Conservation (phyloP, 1,139 yeast genomes). For the Yamadazyma conglobata region DNA sequence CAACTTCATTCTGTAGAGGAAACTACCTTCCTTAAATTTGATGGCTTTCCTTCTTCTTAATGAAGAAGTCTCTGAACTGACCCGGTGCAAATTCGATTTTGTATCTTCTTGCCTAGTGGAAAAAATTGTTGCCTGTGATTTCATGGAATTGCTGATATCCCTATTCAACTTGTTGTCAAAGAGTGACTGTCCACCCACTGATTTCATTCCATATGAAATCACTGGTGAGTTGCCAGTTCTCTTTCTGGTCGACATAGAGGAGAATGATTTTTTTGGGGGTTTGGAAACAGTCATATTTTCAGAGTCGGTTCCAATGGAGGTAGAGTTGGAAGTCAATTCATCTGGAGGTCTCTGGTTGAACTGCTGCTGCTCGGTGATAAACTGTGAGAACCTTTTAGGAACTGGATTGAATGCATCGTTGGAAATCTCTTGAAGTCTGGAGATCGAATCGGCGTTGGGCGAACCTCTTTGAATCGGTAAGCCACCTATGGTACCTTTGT, state of each 20-base stretch:
- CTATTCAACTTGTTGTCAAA: constrained; percentile 8
- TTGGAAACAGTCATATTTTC: constrained; percentile 9
- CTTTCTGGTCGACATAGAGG: constrained; percentile 3
- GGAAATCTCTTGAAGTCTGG: constrained; percentile 7
- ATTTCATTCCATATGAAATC: constrained; percentile 4
- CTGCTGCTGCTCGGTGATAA: constrained; percentile 37
- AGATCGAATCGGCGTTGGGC: constrained; percentile 5
- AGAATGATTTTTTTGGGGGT: constrained; percentile 3
- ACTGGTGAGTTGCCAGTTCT: constrained; percentile 5
- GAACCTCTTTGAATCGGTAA: constrained; percentile 6
- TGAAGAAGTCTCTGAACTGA: constrained; percentile 16
- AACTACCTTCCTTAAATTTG: constrained; percentile 30
- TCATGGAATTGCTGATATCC: constrained; percentile 39
- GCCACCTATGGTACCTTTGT: constrained; percentile 9
- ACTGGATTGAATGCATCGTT: constrained; percentile 27
- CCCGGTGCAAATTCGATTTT: constrained; percentile 13
- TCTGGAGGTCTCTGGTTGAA: constrained; percentile 26
- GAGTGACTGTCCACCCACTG: constrained; percentile 3
- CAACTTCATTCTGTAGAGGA: constrained; percentile 28
- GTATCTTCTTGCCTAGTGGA: constrained; percentile 31
- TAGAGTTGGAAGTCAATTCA: constrained; percentile 24
- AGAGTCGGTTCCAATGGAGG: constrained; percentile 22
- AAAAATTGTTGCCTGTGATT: constrained; percentile 46
- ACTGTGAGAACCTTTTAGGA: constrained; percentile 41
- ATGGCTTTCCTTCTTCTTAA: constrained; percentile 35